Base-by-base conservation (phyloP, 371 early-diverging fungal genomes). In the Fennellomyces sp. region DNA sequence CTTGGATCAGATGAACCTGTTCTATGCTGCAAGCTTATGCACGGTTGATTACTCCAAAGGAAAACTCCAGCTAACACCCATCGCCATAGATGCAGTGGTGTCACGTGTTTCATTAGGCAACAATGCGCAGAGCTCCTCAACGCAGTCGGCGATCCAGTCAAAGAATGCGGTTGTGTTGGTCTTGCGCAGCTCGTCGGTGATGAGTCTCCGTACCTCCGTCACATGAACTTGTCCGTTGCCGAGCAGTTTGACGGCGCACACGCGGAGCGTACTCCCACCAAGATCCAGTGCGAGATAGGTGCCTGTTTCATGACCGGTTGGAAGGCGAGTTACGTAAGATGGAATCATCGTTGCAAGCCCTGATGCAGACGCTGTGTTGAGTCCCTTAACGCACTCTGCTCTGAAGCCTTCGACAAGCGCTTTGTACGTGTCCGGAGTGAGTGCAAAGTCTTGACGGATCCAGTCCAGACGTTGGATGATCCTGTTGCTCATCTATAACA, bases 221-320 rank as follows among this genome's bases (percentile, higher is more conserved):
- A 88, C 78, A 13, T 76, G 70, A 56, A 87, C 77, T 49, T 83
- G 73, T 33, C 91, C 88, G 56, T 84, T 71, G 39, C 94, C 95
- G 52, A 86, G 68, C 0, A 93, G 72, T 36, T 75, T 72, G 17
- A 92, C 89, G 56, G 87, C 85, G 58, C 87, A 85, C 2, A 93
- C 92, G 30, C 95, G 88, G 60, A 95, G 83, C 66, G 94, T 94
- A 58, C 94, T 91, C 26, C 95, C 97, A 36, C 95, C 95, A 49
- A 95, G 75, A 72, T 96, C 97, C 35, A 96, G 76, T n/a, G 94
- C 93, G 27, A 96, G 76, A 73, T 81, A 93, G 28, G 85, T 83
- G 45, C 94, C 95, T 13, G 79, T 86, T 63, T 95, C 95, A 41
- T 81, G 69, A 29, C 95, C 95, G 19, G 85, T 87, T 19, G 95